Evolutionary conservation across 805 yeast genomes (phyloP).

Genomic region (Sungouiozyma intestinalis): DNA sequence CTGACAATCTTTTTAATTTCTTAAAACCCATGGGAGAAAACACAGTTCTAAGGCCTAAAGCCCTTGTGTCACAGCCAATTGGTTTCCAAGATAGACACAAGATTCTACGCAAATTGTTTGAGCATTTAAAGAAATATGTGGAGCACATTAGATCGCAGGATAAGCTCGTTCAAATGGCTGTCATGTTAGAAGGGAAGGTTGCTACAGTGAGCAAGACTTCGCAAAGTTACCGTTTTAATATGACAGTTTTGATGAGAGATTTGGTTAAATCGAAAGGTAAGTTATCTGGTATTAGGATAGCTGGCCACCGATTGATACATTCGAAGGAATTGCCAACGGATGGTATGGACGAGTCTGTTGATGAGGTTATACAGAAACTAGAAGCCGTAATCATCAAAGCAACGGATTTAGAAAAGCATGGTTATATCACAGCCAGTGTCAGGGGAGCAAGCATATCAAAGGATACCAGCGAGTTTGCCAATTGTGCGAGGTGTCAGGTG

Average conservation of each 20-base stretch:
- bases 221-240: constrained; percentile 25
- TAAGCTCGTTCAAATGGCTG: constrained; percentile 14
- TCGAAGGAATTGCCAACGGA: constrained; percentile 1
- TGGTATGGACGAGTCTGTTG: constrained; percentile 6
- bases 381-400: constrained; percentile 11
- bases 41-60: constrained; percentile 19
- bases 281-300: constrained; percentile 14
- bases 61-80: constrained; percentile 22
- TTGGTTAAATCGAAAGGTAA: constrained; percentile 22
- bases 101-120: constrained; percentile 20
- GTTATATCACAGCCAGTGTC: constrained; percentile 11
- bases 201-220: constrained; percentile 19
- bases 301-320: constrained; percentile 12
- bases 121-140: constrained; percentile 8
- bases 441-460: constrained; percentile 1
- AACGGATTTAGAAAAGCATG: constrained; percentile 15
- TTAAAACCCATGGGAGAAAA: neutral
- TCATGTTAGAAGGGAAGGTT: constrained; percentile 19
- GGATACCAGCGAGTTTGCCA: constrained; percentile 5
- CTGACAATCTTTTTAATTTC: too few relatives aligned
- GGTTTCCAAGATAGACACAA: constrained; percentile 26
- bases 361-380: constrained; percentile 12
- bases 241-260: constrained; percentile 25
- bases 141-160: neutral
- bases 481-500: constrained; percentile 24